Conservation (phyloP, 441 rosid species). For the Pelargonium myrrhifolium region DNA sequence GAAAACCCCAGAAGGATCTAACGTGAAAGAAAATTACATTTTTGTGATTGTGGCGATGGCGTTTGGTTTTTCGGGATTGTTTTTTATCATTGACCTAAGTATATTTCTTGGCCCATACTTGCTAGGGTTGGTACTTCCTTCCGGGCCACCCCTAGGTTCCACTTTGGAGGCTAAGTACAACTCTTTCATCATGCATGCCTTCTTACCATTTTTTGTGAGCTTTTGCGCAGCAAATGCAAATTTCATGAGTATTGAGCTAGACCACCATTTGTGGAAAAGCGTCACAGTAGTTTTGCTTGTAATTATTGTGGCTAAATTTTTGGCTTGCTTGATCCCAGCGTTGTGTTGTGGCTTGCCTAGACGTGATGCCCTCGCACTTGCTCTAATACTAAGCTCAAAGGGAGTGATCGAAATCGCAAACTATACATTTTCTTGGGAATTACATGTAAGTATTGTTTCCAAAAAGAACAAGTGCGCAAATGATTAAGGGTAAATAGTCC, state of each 20-base stretch:
- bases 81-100: not conserved
- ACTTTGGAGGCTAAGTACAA: not conserved
- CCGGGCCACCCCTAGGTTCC: not conserved
- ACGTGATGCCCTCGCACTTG: not conserved
- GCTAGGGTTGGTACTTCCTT: not conserved
- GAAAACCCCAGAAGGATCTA: not conserved
- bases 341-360: not conserved
- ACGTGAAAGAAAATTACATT: not conserved
- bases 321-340: not conserved
- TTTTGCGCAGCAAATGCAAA: not conserved
- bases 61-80: not conserved
- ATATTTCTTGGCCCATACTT: not conserved
- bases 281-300: not conserved
- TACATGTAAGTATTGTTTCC: not conserved
- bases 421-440: not conserved
- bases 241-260: not conserved
- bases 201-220: not conserved
- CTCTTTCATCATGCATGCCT: not conserved
- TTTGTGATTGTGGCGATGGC: not conserved
- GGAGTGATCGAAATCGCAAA: not conserved
- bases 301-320: not conserved
- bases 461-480: too few relatives aligned
- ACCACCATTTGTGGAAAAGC: not conserved
- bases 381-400: not conserved
- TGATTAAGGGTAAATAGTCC: too few relatives aligned